Evolutionary conservation across 2,329 filamentous ascomycete species (phyloP).

Genomic region (Penicillium brevicompactum): DNA sequence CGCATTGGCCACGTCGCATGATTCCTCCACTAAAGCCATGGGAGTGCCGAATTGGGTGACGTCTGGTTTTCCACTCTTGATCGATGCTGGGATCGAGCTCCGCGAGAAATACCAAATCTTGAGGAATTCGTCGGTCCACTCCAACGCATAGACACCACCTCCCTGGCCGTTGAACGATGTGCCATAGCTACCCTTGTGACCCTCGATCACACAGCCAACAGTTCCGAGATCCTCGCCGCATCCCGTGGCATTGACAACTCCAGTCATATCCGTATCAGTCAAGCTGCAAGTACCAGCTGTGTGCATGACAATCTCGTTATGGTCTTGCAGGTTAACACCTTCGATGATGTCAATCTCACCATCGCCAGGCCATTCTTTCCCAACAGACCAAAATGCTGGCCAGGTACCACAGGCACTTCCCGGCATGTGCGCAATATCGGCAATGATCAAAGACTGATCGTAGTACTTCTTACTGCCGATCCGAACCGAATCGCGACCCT

Average conservation of each 20-base stretch:
- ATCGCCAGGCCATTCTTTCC: slow-evolving; percentile 43
- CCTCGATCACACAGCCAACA: slow-evolving; percentile 45
- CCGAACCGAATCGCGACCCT: slow-evolving; percentile 48
- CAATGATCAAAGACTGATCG: slow-evolving; percentile 49
- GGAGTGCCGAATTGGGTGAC: slow-evolving; percentile 50
- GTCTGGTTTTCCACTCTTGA: slow-evolving; percentile 47
- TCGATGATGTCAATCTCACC: slow-evolving; percentile 58
- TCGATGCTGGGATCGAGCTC: slow-evolving; percentile 47
- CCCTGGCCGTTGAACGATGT: slow-evolving; percentile 54
- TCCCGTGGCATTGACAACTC: slow-evolving; percentile 50
- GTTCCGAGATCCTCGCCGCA: slow-evolving; percentile 49
- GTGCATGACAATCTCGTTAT: slow-evolving; percentile 53
- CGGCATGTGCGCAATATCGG: slow-evolving; percentile 53
- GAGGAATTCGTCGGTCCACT: slow-evolving; percentile 50
- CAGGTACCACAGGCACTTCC: slow-evolving; percentile 52
- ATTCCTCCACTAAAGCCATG: slow-evolving; percentile 46
- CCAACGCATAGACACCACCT: slow-evolving; percentile 54
- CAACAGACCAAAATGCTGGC: slow-evolving; percentile 53
- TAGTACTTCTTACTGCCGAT: slow-evolving; percentile 49
- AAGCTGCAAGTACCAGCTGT: slow-evolving; percentile 49
- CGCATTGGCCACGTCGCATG: slow-evolving; percentile 43
- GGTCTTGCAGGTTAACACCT: slow-evolving; percentile 50
- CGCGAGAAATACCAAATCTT: slow-evolving; percentile 56
- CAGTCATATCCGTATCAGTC: slow-evolving; percentile 50
- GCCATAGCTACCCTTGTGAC: slow-evolving; percentile 51